Percentiles rank a stretch among this genome's conserved stretches.
phyloP scores from a whole-genome alignment of 768 basidiomycete genomes.

The Mycena rosella region DNA sequence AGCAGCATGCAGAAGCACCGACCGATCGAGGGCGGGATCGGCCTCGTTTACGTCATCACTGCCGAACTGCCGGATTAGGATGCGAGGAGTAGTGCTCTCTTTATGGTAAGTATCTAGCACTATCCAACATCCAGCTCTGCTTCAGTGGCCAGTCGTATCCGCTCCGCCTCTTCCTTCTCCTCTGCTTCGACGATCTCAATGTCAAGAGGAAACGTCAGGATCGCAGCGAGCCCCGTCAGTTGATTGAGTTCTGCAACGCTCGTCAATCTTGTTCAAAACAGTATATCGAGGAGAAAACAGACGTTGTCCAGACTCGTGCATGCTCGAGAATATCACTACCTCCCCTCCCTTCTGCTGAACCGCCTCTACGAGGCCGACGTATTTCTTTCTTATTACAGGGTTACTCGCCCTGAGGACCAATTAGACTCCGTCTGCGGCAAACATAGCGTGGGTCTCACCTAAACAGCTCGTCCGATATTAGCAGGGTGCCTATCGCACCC shows the following conservation, averaged over 20 bases:
- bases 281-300: constrained; percentile 45
- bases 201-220: constrained; percentile 95
- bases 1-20: constrained; percentile 11
- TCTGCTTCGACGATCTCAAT: constrained; percentile 89
- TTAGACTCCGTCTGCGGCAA: neutral
- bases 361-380: constrained; percentile 89
- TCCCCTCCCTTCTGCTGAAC: constrained; percentile 92
- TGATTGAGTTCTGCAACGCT: constrained; percentile 87
- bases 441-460: constrained; percentile 60
- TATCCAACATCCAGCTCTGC: constrained; percentile 32
- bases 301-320: constrained; percentile 99
- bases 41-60: too few species aligned
- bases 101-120: constrained; percentile 10
- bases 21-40: constrained; percentile 34
- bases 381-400: constrained; percentile 81
- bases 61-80: constrained; percentile 14
- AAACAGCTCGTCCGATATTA: constrained; percentile 97
- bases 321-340: constrained; percentile 97
- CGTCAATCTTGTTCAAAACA: constrained; percentile 3
- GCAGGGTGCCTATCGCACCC: constrained; percentile 92
- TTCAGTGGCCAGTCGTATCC: constrained; percentile 31
- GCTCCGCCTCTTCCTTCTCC: constrained; percentile 40
- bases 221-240: constrained; percentile 94
- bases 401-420: constrained; percentile 77
- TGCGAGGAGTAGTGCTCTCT: neutral